Evolutionary conservation across 164 flowering plant genomes (phyloP).

Genomic region (Annona cherimola): DNA sequence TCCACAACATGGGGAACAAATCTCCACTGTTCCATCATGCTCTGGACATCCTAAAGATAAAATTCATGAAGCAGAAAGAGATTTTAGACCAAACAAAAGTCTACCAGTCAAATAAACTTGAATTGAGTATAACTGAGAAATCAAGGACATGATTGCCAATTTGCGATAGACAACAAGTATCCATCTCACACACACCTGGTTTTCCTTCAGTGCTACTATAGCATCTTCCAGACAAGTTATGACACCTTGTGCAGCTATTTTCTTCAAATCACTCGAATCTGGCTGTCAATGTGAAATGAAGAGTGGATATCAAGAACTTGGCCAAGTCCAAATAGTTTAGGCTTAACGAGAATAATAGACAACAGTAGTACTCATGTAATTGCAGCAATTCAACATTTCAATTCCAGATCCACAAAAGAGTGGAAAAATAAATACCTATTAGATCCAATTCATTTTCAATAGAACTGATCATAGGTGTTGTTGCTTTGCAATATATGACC

Average conservation of each 20-base stretch:
- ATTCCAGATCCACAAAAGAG: background rate
- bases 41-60: constrained; percentile 44
- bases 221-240: constrained; percentile 88
- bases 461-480: background rate
- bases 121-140: too few species aligned
- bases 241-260: constrained; percentile 83
- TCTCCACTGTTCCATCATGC: constrained; percentile 65
- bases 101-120: too few species aligned
- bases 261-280: constrained; percentile 60
- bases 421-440: background rate
- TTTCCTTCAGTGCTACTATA: constrained; percentile 69
- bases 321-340: background rate
- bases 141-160: too few species aligned
- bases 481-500: background rate
- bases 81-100: background rate
- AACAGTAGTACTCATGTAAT: too few species aligned
- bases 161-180: too few species aligned
- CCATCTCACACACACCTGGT: constrained; percentile 39
- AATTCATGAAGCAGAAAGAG: background rate
- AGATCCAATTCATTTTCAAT: too few species aligned
- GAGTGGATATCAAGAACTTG: background rate
- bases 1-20: constrained; percentile 67
- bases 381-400: too few species aligned
- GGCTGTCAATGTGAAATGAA: constrained; percentile 48
- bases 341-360: background rate